Evolutionary conservation across 2,329 filamentous ascomycete genomes (phyloP).

Genomic region (Colletotrichum lentis): DNA sequence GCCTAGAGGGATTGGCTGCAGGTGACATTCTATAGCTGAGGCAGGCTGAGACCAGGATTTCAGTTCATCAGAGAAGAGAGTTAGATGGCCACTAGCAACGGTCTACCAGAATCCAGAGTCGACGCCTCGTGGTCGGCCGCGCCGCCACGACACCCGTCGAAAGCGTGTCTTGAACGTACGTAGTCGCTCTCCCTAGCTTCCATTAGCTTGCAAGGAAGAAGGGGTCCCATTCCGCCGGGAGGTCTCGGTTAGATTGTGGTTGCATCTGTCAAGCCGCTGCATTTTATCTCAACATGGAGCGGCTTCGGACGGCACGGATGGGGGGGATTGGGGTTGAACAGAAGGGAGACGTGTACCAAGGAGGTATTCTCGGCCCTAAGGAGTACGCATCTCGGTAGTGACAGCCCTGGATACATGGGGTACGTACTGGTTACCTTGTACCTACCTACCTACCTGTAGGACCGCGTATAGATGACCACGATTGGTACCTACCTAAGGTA

Average conservation of each 20-base stretch:
- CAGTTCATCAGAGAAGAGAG: background rate
- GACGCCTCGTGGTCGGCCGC: conserved; percentile 16
- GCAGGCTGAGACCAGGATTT: conserved; percentile 22
- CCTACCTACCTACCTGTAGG: no score
- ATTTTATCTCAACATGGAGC: conserved; percentile 19
- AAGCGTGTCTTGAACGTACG: conserved; percentile 20
- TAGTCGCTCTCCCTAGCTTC: conserved; percentile 25
- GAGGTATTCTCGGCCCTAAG: background rate
- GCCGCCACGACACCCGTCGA: conserved; percentile 1
- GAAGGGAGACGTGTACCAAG: background rate
- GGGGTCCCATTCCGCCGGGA: conserved; percentile 28
- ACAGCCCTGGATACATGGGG: no score
- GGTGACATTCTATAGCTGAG: conserved; percentile 17
- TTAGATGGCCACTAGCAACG: background rate
- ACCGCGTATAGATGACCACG: no score
- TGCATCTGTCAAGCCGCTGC: conserved; percentile 18
- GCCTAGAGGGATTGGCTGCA: conserved; percentile 7
- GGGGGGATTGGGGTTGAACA: background rate
- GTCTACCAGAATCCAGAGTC: conserved; percentile 6
- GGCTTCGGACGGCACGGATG: conserved; percentile 3
- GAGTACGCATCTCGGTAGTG: conserved; percentile 16
- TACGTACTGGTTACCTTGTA: no score
- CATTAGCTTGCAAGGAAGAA: conserved; percentile 28
- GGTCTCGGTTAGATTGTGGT: conserved; percentile 35
- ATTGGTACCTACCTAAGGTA: no score